Conservation (phyloP, 176 grass and related monocot species). For the Raddia distichophylla region DNA sequence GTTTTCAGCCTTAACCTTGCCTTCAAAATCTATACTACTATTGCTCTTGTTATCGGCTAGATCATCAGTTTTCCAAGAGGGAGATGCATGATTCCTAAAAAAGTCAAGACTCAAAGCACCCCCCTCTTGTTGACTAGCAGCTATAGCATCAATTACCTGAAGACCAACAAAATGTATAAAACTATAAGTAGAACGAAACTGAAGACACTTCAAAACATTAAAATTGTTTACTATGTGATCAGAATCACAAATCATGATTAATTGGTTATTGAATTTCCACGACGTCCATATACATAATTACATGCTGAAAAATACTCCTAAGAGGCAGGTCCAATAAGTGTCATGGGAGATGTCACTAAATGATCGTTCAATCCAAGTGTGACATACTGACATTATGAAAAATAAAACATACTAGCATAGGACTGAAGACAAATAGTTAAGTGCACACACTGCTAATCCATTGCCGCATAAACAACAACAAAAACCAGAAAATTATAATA, state of each 20-base stretch:
- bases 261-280: conserved; percentile 9
- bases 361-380: not conserved
- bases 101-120: conserved; percentile 82
- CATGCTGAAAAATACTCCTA: conserved; percentile 1
- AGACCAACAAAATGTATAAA: conserved; percentile 11
- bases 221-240: not conserved
- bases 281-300: not conserved
- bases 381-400: not conserved
- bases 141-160: conserved; percentile 83
- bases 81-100: conserved; percentile 72
- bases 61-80: conserved; percentile 91
- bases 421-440: not conserved
- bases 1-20: conserved; percentile 55
- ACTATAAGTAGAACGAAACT: conserved; percentile 11
- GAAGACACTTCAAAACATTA: conserved; percentile 15
- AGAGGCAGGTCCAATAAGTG: not conserved
- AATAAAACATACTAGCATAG: not conserved
- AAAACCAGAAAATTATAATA: not conserved
- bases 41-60: conserved; percentile 43
- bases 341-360: not conserved
- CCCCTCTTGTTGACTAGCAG: conserved; percentile 66
- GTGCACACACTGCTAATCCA: not conserved
- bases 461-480: not conserved
- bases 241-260: conserved; percentile 34
- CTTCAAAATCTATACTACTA: conserved; percentile 49